Percentiles rank a stretch among this genome's conserved stretches.
Evolutionary conservation across 2,329 filamentous ascomycete species (phyloP).

Genomic region (Polychaeton citri): DNA sequence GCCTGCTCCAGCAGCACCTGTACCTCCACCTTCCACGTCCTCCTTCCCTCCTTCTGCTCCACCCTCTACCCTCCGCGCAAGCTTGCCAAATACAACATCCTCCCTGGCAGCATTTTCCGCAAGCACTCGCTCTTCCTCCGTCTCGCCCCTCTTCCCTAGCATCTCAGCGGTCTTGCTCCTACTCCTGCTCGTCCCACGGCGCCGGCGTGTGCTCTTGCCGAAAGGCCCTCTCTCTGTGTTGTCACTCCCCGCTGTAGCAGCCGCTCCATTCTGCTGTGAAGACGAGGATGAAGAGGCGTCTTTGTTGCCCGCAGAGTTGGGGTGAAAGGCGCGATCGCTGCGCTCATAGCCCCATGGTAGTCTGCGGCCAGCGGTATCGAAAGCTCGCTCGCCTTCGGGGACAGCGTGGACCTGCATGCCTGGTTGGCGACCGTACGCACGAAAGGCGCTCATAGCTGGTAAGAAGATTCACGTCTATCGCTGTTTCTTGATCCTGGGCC

Average conservation of each 20-base stretch:
- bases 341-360: constrained; percentile 49
- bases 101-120: constrained; percentile 31
- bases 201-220: constrained; percentile 33
- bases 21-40: constrained; percentile 15
- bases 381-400: constrained; percentile 47
- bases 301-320: background rate
- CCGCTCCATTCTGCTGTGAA: constrained; percentile 2
- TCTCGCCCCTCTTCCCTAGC: constrained; percentile 29
- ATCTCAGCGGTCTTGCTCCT: constrained; percentile 41
- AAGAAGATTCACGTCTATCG: too few relatives aligned
- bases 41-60: constrained; percentile 8
- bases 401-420: constrained; percentile 55
- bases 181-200: constrained; percentile 33
- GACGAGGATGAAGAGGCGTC: background rate
- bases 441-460: background rate
- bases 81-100: constrained; percentile 32
- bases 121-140: constrained; percentile 40
- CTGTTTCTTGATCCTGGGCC: too few relatives aligned
- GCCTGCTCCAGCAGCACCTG: constrained; percentile 8
- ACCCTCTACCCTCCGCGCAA: constrained; percentile 17
- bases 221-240: constrained; percentile 50
- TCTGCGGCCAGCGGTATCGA: constrained; percentile 44
- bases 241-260: constrained; percentile 17
- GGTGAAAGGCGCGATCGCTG: background rate
- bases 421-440: constrained; percentile 4